phyloP scores from a whole-genome alignment of 441 rosid species.

The Corymbia citriodora region DNA sequence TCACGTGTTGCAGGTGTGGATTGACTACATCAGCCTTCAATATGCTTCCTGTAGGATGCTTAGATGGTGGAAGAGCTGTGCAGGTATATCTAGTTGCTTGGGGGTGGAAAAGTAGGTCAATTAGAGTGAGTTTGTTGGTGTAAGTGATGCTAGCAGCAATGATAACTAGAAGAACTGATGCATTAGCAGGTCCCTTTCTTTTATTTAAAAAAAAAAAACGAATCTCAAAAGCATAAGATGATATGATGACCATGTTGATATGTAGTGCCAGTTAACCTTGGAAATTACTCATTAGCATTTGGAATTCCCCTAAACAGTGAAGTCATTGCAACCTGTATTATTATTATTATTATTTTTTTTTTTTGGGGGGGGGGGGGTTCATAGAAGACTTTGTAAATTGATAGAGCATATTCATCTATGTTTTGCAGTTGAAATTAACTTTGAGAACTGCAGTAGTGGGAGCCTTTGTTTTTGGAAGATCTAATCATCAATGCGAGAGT shows the following conservation, averaged over 20 bases:
- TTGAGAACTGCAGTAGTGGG: neutral
- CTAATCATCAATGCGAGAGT: neutral
- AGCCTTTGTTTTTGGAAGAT: neutral
- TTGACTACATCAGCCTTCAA: conserved; percentile 89
- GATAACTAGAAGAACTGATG: neutral
- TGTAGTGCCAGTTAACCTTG: neutral
- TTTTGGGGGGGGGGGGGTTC: neutral
- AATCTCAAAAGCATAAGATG: neutral
- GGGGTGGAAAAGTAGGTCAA: neutral
- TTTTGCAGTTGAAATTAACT: neutral
- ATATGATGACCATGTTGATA: neutral
- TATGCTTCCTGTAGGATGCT: conserved; percentile 97
- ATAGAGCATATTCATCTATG: neutral
- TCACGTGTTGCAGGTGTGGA: conserved; percentile 66
- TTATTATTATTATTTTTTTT: neutral
- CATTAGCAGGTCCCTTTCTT: neutral
- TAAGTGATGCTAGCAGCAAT: neutral
- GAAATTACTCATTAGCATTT: neutral
- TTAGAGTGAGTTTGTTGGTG: neutral
- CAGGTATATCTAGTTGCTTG: conserved; percentile 41
- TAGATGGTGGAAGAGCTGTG: conserved; percentile 94
- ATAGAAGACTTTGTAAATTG: neutral
- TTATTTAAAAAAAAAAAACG: neutral
- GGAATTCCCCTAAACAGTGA: neutral
- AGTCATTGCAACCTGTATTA: neutral